Conservation (phyloP, 2,329 filamentous ascomycete genomes). For the Ambrosiella cleistominuta region DNA sequence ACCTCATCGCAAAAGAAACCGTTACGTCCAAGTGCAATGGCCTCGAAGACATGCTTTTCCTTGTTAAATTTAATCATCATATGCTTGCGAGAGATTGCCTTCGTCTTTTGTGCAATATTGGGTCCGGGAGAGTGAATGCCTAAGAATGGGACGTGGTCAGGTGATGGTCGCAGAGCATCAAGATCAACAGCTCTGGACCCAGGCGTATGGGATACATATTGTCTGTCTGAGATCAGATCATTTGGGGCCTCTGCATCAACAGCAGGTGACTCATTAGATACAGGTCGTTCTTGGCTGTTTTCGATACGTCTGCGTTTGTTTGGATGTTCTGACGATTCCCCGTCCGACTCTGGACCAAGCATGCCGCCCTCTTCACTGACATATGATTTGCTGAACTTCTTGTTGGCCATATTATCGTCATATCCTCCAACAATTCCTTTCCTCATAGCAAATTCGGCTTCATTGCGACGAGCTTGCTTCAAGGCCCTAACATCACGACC, state of each 20-base stretch:
- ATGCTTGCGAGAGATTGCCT: slow-evolving; percentile 57
- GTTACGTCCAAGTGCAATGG: slow-evolving; percentile 43
- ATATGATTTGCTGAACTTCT: slow-evolving; percentile 45
- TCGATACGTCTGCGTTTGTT: slow-evolving; percentile 4
- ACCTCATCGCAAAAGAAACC: slow-evolving; percentile 51
- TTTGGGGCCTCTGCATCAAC: slow-evolving; percentile 19
- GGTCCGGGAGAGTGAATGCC: slow-evolving; percentile 54
- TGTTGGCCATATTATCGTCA: slow-evolving; percentile 33
- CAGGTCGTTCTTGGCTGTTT: not conserved
- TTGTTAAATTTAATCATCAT: slow-evolving; percentile 55
- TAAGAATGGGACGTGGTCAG: slow-evolving; percentile 45
- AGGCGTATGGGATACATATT: slow-evolving; percentile 43
- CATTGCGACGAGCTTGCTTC: slow-evolving; percentile 34
- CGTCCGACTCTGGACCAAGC: slow-evolving; percentile 43
- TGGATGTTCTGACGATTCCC: slow-evolving; percentile 27
- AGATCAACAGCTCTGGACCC: slow-evolving; percentile 43
- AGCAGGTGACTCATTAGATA: not conserved
- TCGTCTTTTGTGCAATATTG: slow-evolving; percentile 44
- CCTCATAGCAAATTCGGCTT: slow-evolving; percentile 29
- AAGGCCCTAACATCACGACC: slow-evolving; percentile 50
- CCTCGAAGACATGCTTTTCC: slow-evolving; percentile 44
- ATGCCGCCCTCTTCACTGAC: slow-evolving; percentile 55
- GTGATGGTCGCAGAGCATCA: slow-evolving; percentile 40
- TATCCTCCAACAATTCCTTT: slow-evolving; percentile 16
- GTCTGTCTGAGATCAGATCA: slow-evolving; percentile 36